Evolutionary conservation across 169 alveolate genomes (phyloP).

Genomic region (Plasmodium gallinaceum): DNA sequence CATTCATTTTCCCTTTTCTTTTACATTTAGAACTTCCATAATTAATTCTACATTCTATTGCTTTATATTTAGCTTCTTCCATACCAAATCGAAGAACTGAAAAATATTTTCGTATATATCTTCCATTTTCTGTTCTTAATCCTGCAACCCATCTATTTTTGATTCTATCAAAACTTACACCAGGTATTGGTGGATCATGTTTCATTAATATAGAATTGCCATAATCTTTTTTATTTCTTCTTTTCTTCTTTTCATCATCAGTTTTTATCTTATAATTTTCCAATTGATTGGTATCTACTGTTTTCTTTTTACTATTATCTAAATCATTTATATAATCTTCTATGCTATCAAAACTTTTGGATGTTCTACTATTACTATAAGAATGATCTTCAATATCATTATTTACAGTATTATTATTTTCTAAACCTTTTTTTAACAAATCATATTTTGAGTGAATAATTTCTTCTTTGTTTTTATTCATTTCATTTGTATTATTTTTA

Average conservation of each 20-base stretch:
- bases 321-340: conserved; percentile 4
- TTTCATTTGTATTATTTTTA: too few species aligned
- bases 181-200: too few species aligned
- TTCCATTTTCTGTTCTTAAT: not conserved
- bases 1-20: too few species aligned
- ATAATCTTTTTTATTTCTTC: not conserved
- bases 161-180: not conserved
- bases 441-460: too few species aligned
- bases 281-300: not conserved
- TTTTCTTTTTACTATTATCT: not conserved
- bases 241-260: not conserved
- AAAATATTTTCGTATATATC: not conserved
- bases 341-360: not conserved
- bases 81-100: not conserved
- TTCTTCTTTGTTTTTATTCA: too few species aligned
- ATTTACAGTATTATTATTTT: too few species aligned
- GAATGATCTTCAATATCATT: too few species aligned
- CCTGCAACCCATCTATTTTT: not conserved
- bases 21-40: too few species aligned
- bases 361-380: too few species aligned
- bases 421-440: too few species aligned
- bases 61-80: not conserved
- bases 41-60: too few species aligned
- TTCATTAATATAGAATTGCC: too few species aligned
- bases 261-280: not conserved